Conservation (phyloP, 2,329 filamentous ascomycete species). For the Biscogniauxia mediterranea region DNA sequence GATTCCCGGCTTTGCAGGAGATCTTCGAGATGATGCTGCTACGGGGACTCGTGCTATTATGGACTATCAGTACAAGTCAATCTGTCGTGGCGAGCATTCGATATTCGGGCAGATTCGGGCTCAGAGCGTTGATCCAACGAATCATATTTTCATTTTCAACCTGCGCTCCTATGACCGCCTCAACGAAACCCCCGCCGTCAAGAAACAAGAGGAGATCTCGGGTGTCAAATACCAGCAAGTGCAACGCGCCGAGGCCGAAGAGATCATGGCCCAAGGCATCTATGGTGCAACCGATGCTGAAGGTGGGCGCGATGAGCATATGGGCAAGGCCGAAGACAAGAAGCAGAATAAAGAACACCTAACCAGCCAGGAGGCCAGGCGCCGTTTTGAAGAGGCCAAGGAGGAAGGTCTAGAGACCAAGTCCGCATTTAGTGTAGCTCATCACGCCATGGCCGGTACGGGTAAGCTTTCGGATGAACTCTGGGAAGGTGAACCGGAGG, state of each 20-base stretch:
- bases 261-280: constrained; percentile 76
- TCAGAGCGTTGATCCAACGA: constrained; percentile 70
- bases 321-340: constrained; percentile 41
- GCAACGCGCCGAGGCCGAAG: constrained; percentile 83
- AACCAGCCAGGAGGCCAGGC: constrained; percentile 46
- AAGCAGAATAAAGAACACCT: constrained; percentile 35
- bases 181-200: constrained; percentile 73
- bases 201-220: constrained; percentile 74
- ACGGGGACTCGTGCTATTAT: constrained; percentile 90
- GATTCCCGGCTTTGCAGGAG: constrained; percentile 91
- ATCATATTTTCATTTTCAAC: constrained; percentile 94
- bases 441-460: constrained; percentile 75
- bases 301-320: constrained; percentile 48
- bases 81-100: constrained; percentile 85
- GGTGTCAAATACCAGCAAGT: constrained; percentile 84
- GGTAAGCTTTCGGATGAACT: constrained; percentile 63
- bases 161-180: constrained; percentile 89
- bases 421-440: constrained; percentile 59
- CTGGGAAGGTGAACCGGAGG: constrained; percentile 74
- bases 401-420: constrained; percentile 35
- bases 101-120: constrained; percentile 78
- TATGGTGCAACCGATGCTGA: constrained; percentile 54
- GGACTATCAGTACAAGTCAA: constrained; percentile 98
- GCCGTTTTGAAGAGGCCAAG: constrained; percentile 50
- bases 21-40: constrained; percentile 79